phyloP scores from a whole-genome alignment of 2,329 filamentous ascomycete species.

The Chaetomium sp. region DNA sequence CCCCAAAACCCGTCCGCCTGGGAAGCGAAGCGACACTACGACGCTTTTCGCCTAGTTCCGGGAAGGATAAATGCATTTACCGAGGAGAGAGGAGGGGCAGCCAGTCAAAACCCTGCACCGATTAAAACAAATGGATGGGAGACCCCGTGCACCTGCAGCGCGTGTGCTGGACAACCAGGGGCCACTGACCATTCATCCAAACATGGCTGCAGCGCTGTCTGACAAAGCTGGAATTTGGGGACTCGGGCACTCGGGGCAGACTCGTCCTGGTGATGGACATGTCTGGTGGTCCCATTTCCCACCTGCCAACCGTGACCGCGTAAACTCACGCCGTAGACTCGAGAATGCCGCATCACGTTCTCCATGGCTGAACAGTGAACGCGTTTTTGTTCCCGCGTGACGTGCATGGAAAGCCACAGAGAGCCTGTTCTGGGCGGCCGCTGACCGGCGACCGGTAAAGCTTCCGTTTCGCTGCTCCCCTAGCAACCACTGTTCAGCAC shows the following conservation, averaged over 20 bases:
- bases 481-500: slow-evolving; percentile 19
- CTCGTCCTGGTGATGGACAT: slow-evolving; percentile 4
- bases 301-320: neutral
- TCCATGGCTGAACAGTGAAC: slow-evolving; percentile 8
- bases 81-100: slow-evolving; percentile 12
- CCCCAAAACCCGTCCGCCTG: slow-evolving; percentile 23
- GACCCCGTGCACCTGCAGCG: slow-evolving; percentile 25
- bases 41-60: slow-evolving; percentile 10
- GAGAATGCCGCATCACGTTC: slow-evolving; percentile 1
- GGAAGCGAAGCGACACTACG: slow-evolving; percentile 13
- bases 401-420: slow-evolving; percentile 11
- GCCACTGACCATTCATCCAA: slow-evolving; percentile 13
- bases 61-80: slow-evolving; percentile 17
- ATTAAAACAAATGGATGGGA: slow-evolving; percentile 22
- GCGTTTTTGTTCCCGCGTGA: slow-evolving; percentile 11
- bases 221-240: slow-evolving; percentile 9
- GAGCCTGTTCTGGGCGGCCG: slow-evolving; percentile 15
- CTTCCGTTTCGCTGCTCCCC: slow-evolving; percentile 31
- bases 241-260: slow-evolving; percentile 15
- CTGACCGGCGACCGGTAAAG: slow-evolving; percentile 27
- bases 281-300: slow-evolving; percentile 1
- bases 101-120: slow-evolving; percentile 20
- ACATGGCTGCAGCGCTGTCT: slow-evolving; percentile 5
- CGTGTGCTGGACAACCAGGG: slow-evolving; percentile 16
- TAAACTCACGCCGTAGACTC: neutral